phyloP scores from a whole-genome alignment of 192 early-diverging fungal genomes.

The Coemansia sp. region DNA sequence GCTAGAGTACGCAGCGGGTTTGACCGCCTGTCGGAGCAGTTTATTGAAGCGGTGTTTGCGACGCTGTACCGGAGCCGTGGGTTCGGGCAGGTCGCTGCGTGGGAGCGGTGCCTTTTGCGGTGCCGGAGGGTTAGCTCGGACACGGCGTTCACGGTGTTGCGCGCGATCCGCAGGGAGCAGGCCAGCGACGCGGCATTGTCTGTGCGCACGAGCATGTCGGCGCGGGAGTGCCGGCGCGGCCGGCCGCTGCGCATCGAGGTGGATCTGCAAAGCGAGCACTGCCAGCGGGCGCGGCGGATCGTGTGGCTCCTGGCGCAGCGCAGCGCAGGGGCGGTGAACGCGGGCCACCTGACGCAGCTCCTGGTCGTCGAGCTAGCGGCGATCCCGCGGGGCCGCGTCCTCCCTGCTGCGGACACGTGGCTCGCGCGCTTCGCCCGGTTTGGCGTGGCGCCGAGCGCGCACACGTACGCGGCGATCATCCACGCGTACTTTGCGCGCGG shows the following conservation, averaged over 20 bases:
- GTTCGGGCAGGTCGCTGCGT: background rate
- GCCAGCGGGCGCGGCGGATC: conserved; percentile 5
- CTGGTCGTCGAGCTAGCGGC: conserved; percentile 19
- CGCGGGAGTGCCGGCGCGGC: background rate
- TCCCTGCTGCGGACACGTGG: conserved; percentile 18
- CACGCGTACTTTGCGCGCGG: conserved; percentile 16
- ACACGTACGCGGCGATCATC: conserved; percentile 16
- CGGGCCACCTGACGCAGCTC: conserved; percentile 16
- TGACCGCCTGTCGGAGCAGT: background rate
- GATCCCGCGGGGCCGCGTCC: background rate
- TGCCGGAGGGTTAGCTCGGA: background rate
- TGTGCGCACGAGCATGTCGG: background rate
- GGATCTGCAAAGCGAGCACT: background rate
- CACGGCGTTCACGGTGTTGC: background rate
- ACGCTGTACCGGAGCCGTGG: background rate
- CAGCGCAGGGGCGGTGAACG: conserved; percentile 1
- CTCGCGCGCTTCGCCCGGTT: conserved; percentile 6
- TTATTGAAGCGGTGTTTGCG: background rate
- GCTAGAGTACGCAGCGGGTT: background rate
- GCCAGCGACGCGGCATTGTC: too few species aligned
- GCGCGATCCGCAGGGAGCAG: background rate
- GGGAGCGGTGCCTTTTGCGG: background rate
- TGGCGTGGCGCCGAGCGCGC: conserved; percentile 7
- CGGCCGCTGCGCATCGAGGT: background rate
- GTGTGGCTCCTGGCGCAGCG: conserved; percentile 8